phyloP scores from a whole-genome alignment of 2,329 filamentous ascomycete species.

The Hymenoscyphus salicellus region DNA sequence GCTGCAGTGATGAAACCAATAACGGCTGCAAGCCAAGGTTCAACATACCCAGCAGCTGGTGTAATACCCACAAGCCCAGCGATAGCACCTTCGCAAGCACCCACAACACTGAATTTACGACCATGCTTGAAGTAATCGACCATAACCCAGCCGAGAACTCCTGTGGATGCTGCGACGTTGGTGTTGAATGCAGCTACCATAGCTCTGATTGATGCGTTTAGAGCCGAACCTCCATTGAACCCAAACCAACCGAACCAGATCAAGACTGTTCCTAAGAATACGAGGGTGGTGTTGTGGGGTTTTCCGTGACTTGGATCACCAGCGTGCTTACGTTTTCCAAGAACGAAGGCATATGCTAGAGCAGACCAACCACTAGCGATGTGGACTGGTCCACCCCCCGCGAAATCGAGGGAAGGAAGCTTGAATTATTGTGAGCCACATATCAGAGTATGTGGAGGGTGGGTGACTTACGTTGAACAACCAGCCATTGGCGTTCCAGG shows the following conservation, averaged over 20 bases:
- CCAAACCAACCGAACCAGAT: slow-evolving; percentile 64
- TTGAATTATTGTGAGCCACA: slow-evolving; percentile 28
- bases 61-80: slow-evolving; percentile 57
- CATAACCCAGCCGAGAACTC: slow-evolving; percentile 51
- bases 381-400: slow-evolving; percentile 56
- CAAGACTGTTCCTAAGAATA: slow-evolving; percentile 61
- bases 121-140: slow-evolving; percentile 50
- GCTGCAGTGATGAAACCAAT: slow-evolving; percentile 52
- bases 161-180: slow-evolving; percentile 54
- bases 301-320: slow-evolving; percentile 50
- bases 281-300: slow-evolving; percentile 61
- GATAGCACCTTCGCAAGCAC: slow-evolving; percentile 54
- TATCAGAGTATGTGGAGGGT: not conserved
- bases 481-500: slow-evolving; percentile 66
- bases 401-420: slow-evolving; percentile 42
- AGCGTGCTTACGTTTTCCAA: slow-evolving; percentile 54
- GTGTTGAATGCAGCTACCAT: slow-evolving; percentile 58
- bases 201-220: slow-evolving; percentile 50
- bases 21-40: slow-evolving; percentile 49
- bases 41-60: slow-evolving; percentile 54
- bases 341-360: slow-evolving; percentile 60
- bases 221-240: slow-evolving; percentile 51
- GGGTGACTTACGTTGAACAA: slow-evolving; percentile 42
- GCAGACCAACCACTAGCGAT: slow-evolving; percentile 62
- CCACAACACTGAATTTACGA: slow-evolving; percentile 49